A percentile compares a stretch with the other conserved stretches of the same genome.
Evolutionary conservation across 1,139 yeast species (phyloP).

Genomic region (Sugiyamaella grinbergsii): DNA sequence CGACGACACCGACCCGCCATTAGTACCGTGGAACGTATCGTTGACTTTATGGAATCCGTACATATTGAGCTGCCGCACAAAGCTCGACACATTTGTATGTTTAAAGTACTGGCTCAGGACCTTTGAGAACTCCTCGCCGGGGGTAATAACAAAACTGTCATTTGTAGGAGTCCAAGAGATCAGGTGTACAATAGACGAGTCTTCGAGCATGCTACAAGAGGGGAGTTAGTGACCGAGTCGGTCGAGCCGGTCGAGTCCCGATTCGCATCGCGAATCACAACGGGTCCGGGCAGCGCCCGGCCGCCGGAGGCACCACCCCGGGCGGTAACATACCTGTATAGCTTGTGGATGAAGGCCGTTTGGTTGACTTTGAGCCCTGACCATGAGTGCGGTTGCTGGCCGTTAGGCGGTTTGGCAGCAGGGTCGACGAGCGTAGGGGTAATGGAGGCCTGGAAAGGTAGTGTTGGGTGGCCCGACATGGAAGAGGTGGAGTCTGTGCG

Average conservation of each 20-base stretch:
- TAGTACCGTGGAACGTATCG: conserved; percentile 36
- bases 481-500: background rate
- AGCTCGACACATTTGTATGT: conserved; percentile 91
- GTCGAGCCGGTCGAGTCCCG: background rate
- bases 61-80: conserved; percentile 95
- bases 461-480: background rate
- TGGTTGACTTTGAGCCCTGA: conserved; percentile 39
- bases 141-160: conserved; percentile 48
- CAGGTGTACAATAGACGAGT: conserved; percentile 51
- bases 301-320: background rate
- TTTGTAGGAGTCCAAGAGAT: conserved; percentile 79
- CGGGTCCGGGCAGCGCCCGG: no score
- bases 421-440: background rate
- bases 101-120: conserved; percentile 90
- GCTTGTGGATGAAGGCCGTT: conserved; percentile 62
- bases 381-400: conserved; percentile 20
- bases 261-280: no score
- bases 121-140: conserved; percentile 48
- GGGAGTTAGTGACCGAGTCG: conserved; percentile 1
- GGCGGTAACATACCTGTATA: conserved; percentile 46
- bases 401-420: conserved; percentile 2
- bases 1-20: conserved; percentile 30
- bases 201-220: conserved; percentile 53
- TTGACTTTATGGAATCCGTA: conserved; percentile 95
- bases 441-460: background rate